phyloP scores from a whole-genome alignment of 108 stramenopile species.

The Stephanodiscus minutulus region DNA sequence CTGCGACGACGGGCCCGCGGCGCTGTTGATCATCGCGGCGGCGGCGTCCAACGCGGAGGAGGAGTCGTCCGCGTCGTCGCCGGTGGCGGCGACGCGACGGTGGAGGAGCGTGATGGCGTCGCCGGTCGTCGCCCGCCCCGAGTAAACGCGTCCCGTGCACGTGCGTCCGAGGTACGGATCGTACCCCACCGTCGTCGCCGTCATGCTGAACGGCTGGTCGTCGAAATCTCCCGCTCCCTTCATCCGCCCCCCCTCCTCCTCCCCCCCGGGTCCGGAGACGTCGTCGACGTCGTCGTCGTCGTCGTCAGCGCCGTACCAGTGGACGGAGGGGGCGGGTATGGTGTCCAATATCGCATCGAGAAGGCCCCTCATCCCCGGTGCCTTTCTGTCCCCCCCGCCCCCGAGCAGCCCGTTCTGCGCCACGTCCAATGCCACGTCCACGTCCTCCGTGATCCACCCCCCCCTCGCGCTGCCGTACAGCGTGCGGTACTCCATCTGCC shows the following conservation, averaged over 20 bases:
- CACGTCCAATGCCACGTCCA: conserved; percentile 66
- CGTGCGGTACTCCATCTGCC: conserved; percentile 94
- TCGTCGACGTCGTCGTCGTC: conserved; percentile 31
- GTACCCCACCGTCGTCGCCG: conserved; percentile 86
- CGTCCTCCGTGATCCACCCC: conserved; percentile 88
- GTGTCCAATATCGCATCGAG: conserved; percentile 80
- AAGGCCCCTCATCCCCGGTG: conserved; percentile 72
- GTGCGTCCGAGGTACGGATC: conserved; percentile 86
- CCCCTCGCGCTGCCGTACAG: conserved; percentile 90
- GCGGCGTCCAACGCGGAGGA: too few species aligned
- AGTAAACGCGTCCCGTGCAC: conserved; percentile 79
- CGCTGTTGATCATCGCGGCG: too few species aligned
- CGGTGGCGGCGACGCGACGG: conserved; percentile 12
- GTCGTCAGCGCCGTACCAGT: conserved; percentile 38
- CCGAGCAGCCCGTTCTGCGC: conserved; percentile 29
- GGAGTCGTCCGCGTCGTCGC: background rate
- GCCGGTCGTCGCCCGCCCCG: conserved; percentile 54
- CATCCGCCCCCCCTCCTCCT: conserved; percentile 4
- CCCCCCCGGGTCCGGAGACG: too few species aligned
- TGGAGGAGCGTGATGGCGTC: conserved; percentile 61
- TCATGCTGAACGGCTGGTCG: conserved; percentile 75
- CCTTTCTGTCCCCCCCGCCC: conserved; percentile 22
- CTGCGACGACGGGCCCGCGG: conserved; percentile 27
- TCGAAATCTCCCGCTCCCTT: conserved; percentile 45
- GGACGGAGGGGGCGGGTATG: conserved; percentile 78